Conservation (phyloP, 164 flowering plant species). For the grape (Vitis vinifera) region ASM3070453v1 NC_081823.1:6850001-6850500, state of each 20-base stretch:
- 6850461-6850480: slow-evolving; percentile 32
- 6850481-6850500: slow-evolving; percentile 33
- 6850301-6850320: slow-evolving; percentile 21
- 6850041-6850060: slow-evolving; percentile 9
- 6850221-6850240: slow-evolving; percentile 1
- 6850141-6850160: slow-evolving; percentile 16
- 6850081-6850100: slow-evolving; percentile 5
- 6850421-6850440: slow-evolving; percentile 13
- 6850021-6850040: slow-evolving; percentile 3
- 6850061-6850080: slow-evolving; percentile 3
- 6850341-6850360: slow-evolving; percentile 18
- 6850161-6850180: slow-evolving; percentile 22
- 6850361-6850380: slow-evolving; percentile 12
- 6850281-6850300: slow-evolving; percentile 10
- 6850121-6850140: slow-evolving; percentile 11
- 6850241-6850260: background rate
- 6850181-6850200: slow-evolving; percentile 21
- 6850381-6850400: slow-evolving; percentile 3
- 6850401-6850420: background rate
- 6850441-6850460: slow-evolving; percentile 37
- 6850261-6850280: slow-evolving; percentile 4
- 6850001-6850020: slow-evolving; percentile 11
- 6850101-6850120: slow-evolving; percentile 10
- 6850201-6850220: slow-evolving; percentile 12
- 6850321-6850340: slow-evolving; percentile 15